phyloP scores from a whole-genome alignment of 192 early-diverging fungal genomes.

The Coemansia sp. region DNA sequence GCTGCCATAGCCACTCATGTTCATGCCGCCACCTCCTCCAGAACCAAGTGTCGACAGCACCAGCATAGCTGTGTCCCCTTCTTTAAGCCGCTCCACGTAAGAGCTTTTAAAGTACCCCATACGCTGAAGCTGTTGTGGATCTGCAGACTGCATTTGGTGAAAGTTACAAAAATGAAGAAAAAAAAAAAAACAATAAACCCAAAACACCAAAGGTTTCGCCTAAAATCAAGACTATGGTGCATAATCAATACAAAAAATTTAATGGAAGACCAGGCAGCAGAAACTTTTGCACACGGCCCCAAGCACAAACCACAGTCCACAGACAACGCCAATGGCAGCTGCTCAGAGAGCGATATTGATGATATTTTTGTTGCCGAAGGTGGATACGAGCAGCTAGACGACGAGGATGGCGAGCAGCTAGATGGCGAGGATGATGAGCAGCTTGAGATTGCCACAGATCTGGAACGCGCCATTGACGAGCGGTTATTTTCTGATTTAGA shows the following conservation, averaged over 20 bases:
- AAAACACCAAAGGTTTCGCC: too few species aligned
- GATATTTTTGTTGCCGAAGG: conserved; percentile 35
- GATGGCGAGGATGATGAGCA: conserved; percentile 6
- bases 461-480: conserved; percentile 11
- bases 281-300: background rate
- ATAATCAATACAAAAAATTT: background rate
- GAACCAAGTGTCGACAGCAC: conserved; percentile 32
- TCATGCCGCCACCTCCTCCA: conserved; percentile 12
- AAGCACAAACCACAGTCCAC: background rate
- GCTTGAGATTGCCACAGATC: background rate
- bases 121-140: conserved; percentile 27
- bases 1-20: conserved; percentile 10
- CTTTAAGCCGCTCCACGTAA: conserved; percentile 49
- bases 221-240: background rate
- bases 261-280: background rate
- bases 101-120: conserved; percentile 38
- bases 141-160: conserved; percentile 18
- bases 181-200: background rate
- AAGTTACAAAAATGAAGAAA: background rate
- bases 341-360: background rate
- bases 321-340: background rate
- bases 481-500: conserved; percentile 11
- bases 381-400: conserved; percentile 20
- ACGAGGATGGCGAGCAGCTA: background rate
- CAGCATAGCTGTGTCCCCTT: conserved; percentile 50